Evolutionary conservation across 2,329 filamentous ascomycete species (phyloP).

Genomic region (Cucurbitaria berberidis): DNA sequence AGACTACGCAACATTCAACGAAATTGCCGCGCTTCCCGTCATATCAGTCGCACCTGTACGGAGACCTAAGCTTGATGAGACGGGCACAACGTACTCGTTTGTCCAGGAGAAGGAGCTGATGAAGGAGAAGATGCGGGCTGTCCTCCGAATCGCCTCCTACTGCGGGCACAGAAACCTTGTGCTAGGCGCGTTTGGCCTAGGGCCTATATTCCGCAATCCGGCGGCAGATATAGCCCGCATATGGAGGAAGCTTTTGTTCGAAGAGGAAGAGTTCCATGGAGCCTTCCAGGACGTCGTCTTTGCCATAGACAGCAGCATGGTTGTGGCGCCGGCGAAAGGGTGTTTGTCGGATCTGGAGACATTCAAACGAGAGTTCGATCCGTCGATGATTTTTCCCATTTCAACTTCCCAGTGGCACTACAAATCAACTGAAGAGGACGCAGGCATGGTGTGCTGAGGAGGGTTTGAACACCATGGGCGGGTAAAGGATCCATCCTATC

Average conservation of each 20-base stretch:
- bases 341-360: slow-evolving; percentile 47
- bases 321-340: slow-evolving; percentile 39
- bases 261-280: slow-evolving; percentile 53
- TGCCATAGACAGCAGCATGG: slow-evolving; percentile 50
- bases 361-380: slow-evolving; percentile 50
- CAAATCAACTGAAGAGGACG: slow-evolving; percentile 1
- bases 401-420: slow-evolving; percentile 11
- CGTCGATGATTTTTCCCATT: slow-evolving; percentile 47
- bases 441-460: background rate
- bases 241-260: slow-evolving; percentile 53
- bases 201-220: slow-evolving; percentile 55
- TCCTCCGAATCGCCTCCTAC: slow-evolving; percentile 69
- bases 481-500: background rate
- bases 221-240: slow-evolving; percentile 51
- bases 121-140: slow-evolving; percentile 73
- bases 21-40: slow-evolving; percentile 68
- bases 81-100: slow-evolving; percentile 74
- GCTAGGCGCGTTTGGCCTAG: slow-evolving; percentile 53
- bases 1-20: slow-evolving; percentile 45
- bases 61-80: slow-evolving; percentile 73
- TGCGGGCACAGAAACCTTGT: slow-evolving; percentile 50
- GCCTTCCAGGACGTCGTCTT: slow-evolving; percentile 55
- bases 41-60: slow-evolving; percentile 75
- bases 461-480: background rate
- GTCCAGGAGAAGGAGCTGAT: slow-evolving; percentile 73